These are phyloP conservation scores for Fagopyrum tataricum DNA, from an alignment of 148 eudicot genomes.

Conservation along the genomic window DNA sequence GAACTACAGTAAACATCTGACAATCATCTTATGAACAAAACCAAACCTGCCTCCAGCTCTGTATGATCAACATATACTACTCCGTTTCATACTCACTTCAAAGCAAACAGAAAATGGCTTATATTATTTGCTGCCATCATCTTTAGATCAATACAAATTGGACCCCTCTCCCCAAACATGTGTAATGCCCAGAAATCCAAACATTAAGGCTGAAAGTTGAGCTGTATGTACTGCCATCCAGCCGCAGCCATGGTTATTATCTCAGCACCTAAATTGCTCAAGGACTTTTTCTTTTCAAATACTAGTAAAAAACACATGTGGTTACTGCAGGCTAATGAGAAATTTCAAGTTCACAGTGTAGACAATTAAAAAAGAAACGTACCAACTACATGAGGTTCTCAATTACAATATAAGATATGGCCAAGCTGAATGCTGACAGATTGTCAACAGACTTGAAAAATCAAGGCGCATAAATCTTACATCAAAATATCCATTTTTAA, in stretches of 20 bases:
- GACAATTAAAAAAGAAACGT: not conserved
- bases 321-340: not conserved
- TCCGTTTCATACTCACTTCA: slow-evolving; percentile 31
- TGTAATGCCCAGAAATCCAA: slow-evolving; percentile 6
- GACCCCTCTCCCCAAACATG: not conserved
- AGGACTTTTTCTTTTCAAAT: not conserved
- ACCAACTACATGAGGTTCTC: not conserved
- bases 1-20: slow-evolving; percentile 45
- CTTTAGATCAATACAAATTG: not conserved
- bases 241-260: not conserved
- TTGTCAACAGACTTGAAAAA: not conserved
- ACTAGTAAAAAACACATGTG: not conserved
- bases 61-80: slow-evolving; percentile 33
- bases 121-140: not conserved
- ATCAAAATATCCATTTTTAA: not conserved
- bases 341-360: not conserved
- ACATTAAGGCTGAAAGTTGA: not conserved
- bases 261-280: not conserved
- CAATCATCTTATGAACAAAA: slow-evolving; percentile 41
- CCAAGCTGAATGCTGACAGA: not conserved
- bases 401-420: not conserved
- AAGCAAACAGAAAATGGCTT: slow-evolving; percentile 20
- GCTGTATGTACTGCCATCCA: slow-evolving; percentile 12
- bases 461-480: not conserved
- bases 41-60: slow-evolving; percentile 45